phyloP scores from a whole-genome alignment of 2,329 filamentous ascomycete genomes.

The Xylariomycetidae sp. region DNA sequence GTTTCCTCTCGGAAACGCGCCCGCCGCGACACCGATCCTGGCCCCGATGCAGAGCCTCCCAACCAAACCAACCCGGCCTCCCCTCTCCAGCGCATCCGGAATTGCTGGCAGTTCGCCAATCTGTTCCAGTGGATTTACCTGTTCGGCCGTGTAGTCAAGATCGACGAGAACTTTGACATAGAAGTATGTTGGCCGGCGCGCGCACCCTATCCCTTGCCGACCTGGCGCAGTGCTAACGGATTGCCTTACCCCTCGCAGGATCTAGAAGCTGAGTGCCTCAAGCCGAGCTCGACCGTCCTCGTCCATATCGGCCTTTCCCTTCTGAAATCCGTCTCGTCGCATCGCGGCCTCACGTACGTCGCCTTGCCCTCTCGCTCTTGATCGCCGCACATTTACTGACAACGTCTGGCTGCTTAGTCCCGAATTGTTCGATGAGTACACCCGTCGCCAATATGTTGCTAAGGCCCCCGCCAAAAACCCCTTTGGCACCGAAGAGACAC shows the following conservation, averaged over 20 bases:
- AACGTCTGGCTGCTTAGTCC: constrained; percentile 51
- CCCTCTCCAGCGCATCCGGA: constrained; percentile 67
- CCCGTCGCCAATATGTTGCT: constrained; percentile 78
- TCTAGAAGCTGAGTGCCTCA: constrained; percentile 82
- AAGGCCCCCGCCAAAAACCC: constrained; percentile 77
- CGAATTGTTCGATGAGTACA: constrained; percentile 90
- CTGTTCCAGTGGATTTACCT: constrained; percentile 89
- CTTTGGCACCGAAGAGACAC: constrained; percentile 71
- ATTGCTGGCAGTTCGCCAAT: constrained; percentile 94
- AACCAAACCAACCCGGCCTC: constrained; percentile 32
- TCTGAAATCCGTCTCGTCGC: constrained; percentile 89
- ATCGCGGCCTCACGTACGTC: constrained; percentile 82
- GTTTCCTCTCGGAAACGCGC: constrained; percentile 43
- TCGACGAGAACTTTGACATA: constrained; percentile 81
- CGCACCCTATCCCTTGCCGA: constrained; percentile 1
- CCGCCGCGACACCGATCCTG: constrained; percentile 35
- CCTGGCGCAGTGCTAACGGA: too few relatives aligned
- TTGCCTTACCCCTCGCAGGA: constrained; percentile 58
- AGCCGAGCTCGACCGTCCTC: constrained; percentile 67
- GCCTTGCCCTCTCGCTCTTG: constrained; percentile 1
- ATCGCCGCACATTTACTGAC: constrained; percentile 16
- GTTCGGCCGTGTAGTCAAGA: constrained; percentile 84
- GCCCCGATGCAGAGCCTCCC: constrained; percentile 17
- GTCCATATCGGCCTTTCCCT: constrained; percentile 78
- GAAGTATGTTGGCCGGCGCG: constrained; percentile 55